Base-by-base conservation (phyloP, 192 early-diverging fungal species). In the Rhizophlyctis rosea region DNA sequence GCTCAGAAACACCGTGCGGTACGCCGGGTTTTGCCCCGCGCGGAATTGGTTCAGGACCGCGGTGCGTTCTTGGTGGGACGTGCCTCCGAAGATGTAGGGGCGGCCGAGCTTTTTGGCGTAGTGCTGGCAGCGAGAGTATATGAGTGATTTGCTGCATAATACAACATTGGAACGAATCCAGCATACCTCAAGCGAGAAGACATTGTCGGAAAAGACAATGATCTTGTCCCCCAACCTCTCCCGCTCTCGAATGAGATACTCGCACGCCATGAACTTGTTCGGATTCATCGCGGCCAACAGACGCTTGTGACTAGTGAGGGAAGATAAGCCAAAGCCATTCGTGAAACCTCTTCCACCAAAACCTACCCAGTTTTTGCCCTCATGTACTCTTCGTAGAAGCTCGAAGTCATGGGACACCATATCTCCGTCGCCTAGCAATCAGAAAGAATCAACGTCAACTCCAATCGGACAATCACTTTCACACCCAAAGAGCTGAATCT, bases 201-300 rank as follows among this genome's bases (percentile, higher is more conserved):
- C 93, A 74, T 97, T 97, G 74, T 99, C 97, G n/a, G 92, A 91
- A 79, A 99, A 98, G 27, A 98, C 95, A 74, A 99, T 97, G 63
- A 95, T 96, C 76, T 98, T 99, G 77, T 99, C 97, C 33, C 93
- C 93, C 30, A 89, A 82, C 39, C 76, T 75, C 67, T 95, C 91
- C 60, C 95, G 93, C 64, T 87, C 92, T n/a, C 82, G 72, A 55
- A 99, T 98, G 63, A 99, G 75, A 65, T 94, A 98, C 73, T 99
- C 88, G 54, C 92, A 93, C 0, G 91, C 91, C 72, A 91, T 93
- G 74, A 96, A 91, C 72, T 99, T 99, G 73, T 86, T 91, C 5
- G 97, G 97, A 68, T 99, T 99, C 93, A 99, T 94, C 0, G 90
- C 94, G 67, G 91, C 94, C 18, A 97, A 79, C 61, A 97, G 70